Conservation (phyloP, 768 basidiomycete genomes). For the Mycena rosella region DNA sequence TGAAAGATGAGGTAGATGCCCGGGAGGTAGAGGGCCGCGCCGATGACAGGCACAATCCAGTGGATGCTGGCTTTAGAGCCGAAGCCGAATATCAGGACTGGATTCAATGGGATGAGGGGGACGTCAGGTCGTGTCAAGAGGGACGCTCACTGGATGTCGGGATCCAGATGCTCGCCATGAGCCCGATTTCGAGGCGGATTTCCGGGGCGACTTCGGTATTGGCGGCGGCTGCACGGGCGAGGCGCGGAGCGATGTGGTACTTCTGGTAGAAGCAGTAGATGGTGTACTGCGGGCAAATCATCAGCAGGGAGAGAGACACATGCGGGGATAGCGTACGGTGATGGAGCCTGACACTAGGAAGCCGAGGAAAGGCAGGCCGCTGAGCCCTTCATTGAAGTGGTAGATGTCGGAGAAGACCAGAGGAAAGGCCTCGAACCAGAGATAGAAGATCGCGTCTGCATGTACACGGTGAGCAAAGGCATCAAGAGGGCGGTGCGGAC, state of each 20-base stretch:
- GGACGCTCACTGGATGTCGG: constrained; percentile 48
- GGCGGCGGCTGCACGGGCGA: constrained; percentile 22
- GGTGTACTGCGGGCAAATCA: constrained; percentile 24
- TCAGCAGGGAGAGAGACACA: not conserved
- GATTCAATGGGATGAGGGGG: no score
- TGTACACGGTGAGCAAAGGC: not conserved
- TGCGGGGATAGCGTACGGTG: not conserved
- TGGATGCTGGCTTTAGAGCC: constrained; percentile 43
- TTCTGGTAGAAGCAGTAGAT: constrained; percentile 38
- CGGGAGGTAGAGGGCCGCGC: constrained; percentile 46
- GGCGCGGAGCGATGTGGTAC: constrained; percentile 38
- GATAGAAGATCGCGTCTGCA: constrained; percentile 45
- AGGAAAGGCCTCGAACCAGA: constrained; percentile 49
- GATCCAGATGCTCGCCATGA: constrained; percentile 48
- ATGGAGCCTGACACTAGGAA: constrained; percentile 36
- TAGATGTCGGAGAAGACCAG: constrained; percentile 50
- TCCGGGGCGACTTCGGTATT: constrained; percentile 39
- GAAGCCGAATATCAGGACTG: constrained; percentile 52
- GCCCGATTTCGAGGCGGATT: constrained; percentile 47
- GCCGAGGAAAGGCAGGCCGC: constrained; percentile 49
- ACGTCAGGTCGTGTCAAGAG: no score
- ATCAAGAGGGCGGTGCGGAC: not conserved
- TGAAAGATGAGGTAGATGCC: constrained; percentile 50
- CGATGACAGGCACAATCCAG: constrained; percentile 50
- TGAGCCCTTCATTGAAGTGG: constrained; percentile 46